These are phyloP conservation scores for Lyophyllum atratum DNA, from an alignment of 768 basidiomycete species.

Conservation along the genomic window DNA sequence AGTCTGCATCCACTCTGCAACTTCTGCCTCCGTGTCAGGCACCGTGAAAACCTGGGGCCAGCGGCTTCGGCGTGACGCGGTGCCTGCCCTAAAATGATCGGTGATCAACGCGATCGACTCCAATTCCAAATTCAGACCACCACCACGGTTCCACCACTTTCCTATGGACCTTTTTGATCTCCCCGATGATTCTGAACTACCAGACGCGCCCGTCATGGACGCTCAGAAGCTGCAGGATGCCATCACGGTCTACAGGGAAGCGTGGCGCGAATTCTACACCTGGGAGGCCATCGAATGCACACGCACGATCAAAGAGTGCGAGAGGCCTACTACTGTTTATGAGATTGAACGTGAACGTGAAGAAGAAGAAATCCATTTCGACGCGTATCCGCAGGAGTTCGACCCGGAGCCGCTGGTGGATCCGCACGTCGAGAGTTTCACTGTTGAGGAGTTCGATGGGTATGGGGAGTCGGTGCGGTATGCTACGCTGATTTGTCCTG, in stretches of 20 bases:
- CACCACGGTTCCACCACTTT: not conserved
- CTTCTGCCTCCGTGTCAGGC: too few relatives aligned
- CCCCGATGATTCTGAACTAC: not conserved
- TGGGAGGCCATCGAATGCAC: slow-evolving; percentile 40
- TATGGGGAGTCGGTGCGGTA: slow-evolving; percentile 10
- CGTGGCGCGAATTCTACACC: slow-evolving; percentile 49
- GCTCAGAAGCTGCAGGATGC: slow-evolving; percentile 20
- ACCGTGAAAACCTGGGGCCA: too few relatives aligned
- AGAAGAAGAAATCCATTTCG: too few relatives aligned
- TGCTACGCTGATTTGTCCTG: slow-evolving; percentile 11
- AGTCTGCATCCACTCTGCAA: too few relatives aligned
- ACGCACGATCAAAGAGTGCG: slow-evolving; percentile 8
- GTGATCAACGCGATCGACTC: not conserved
- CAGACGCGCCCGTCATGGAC: not conserved
- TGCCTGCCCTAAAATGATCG: not conserved
- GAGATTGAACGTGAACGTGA: too few relatives aligned
- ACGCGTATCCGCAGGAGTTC: slow-evolving; percentile 2
- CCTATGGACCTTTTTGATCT: slow-evolving; percentile 9
- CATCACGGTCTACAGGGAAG: slow-evolving; percentile 29
- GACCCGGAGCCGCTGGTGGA: not conserved
- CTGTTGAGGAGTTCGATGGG: slow-evolving; percentile 16
- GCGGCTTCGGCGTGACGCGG: too few relatives aligned
- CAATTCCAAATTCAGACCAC: not conserved
- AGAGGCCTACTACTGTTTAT: slow-evolving; percentile 3
- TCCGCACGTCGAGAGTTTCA: slow-evolving; percentile 9